Base-by-base conservation (phyloP, 306 rosid species). In the Vachellia pachyceras region DNA sequence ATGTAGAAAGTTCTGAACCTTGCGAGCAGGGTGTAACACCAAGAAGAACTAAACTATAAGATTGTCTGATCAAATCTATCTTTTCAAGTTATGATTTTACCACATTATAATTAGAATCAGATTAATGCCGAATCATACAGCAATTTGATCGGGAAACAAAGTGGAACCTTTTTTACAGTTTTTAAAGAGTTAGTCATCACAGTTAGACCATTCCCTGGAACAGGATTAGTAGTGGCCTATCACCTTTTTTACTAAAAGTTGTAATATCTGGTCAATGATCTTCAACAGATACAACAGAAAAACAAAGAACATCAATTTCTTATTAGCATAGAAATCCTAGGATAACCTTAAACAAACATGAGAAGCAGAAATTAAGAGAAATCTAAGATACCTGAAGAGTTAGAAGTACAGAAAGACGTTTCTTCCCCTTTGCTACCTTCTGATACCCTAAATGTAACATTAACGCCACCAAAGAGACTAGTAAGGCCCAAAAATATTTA, bases 361-460 rank as follows among this genome's bases (percentile, higher is more conserved):
- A n/a, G 37, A 45, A 63, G 49, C 69, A 12, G 67, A 77, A 77
- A 69, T 11, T 18, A 65, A 50, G 10, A 49, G 47, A 49, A 14
- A 67, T 35, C n/a, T 14, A 15, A 58, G 12, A 17, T 80, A 94
- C 98, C 97, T 91, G 97, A 75, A 70, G 33, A 25, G 81, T 22
- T 74, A 91, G 80, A 66, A 89, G 88, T 13, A 73, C 10, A 42
- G 77, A 69, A 72, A 94, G 92, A 25, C 82, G 85, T 41, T 89
- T 85, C 79, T 89, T 92, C 57, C 92, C 97, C 84, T 88, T 74
- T 68, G 97, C 98, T 68, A 92, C 97, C 85, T 75, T 84, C 76
- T 91, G 97, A 87, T 92, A 95, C 81, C 97, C 95, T 95, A 54
- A 84, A 79, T 80, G 35, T 55, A 36, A 81, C 6, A 73, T 47